phyloP scores from a whole-genome alignment of 2,329 filamentous ascomycete species.

The Phyllosticta paracitricarpa region DNA sequence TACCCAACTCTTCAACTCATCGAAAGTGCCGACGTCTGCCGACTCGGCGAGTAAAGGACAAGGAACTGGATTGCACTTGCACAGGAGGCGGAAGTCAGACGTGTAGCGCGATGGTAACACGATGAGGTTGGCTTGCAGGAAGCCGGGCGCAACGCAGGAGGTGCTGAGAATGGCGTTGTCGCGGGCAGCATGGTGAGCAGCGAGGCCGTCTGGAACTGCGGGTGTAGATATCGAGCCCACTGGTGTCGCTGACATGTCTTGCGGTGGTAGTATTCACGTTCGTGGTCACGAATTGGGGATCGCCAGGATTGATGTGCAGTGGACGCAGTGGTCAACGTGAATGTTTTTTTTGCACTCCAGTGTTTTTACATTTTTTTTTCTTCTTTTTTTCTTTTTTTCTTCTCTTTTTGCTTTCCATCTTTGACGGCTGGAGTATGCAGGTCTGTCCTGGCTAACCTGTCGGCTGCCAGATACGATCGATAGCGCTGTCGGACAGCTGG shows the following conservation, averaged over 20 bases:
- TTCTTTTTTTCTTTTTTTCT: neutral
- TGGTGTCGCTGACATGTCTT: neutral
- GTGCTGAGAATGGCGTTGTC: slow-evolving; percentile 42
- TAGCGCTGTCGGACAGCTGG: neutral
- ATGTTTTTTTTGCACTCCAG: neutral
- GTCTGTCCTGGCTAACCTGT: neutral
- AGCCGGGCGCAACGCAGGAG: slow-evolving; percentile 44
- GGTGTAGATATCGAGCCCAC: neutral
- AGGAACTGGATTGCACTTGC: slow-evolving; percentile 51
- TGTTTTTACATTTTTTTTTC: neutral
- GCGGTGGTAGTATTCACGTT: neutral
- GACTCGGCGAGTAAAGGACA: slow-evolving; percentile 52
- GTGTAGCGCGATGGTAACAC: slow-evolving; percentile 49
- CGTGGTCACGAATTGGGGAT: neutral
- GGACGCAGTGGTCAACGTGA: neutral
- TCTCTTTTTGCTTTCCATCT: neutral
- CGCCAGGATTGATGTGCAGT: neutral
- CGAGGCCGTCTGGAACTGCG: slow-evolving; percentile 16
- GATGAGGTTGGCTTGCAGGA: slow-evolving; percentile 54
- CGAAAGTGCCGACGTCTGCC: slow-evolving; percentile 32
- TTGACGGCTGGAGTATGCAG: neutral
- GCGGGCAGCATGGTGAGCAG: slow-evolving; percentile 37
- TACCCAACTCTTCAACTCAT: slow-evolving; percentile 31
- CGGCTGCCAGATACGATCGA: neutral
- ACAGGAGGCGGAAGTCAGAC: slow-evolving; percentile 48